Evolutionary conservation across 2,329 filamentous ascomycete genomes (phyloP).

Genomic region (Botrytis medusae): DNA sequence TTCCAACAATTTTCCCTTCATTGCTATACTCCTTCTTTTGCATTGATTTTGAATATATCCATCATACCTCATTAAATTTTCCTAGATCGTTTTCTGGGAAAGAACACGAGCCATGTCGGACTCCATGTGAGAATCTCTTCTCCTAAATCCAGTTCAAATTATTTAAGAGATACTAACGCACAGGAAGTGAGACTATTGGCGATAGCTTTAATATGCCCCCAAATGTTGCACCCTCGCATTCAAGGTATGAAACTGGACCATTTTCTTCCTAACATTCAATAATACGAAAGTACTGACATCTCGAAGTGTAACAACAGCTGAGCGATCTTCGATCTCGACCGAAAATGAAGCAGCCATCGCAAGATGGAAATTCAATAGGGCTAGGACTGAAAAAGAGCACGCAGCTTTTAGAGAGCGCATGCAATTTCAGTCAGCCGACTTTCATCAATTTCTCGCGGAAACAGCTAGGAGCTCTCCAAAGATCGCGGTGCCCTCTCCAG

Average conservation of each 20-base stretch:
- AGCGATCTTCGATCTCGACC: background rate
- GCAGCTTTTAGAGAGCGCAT: conserved; percentile 1
- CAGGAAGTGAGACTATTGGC: background rate
- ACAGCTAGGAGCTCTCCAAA: background rate
- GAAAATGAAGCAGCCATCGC: background rate
- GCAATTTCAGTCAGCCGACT: conserved; percentile 9
- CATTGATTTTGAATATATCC: background rate
- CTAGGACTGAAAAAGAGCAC: background rate
- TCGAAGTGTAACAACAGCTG: background rate
- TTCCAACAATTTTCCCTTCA: background rate
- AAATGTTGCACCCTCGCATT: background rate
- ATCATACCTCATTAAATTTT: background rate
- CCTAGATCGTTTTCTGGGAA: background rate
- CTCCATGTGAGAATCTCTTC: background rate
- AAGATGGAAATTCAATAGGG: background rate
- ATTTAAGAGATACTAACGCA: background rate
- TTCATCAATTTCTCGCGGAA: background rate
- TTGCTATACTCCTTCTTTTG: too few species aligned
- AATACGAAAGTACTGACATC: background rate
- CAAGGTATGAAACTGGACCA: background rate
- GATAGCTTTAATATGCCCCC: background rate
- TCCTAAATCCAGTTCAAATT: background rate
- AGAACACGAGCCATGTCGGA: background rate
- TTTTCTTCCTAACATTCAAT: background rate
- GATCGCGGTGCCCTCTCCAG: background rate